phyloP scores from a whole-genome alignment of 106 monocot species.

The Dioscorea dumetorum region DNA sequence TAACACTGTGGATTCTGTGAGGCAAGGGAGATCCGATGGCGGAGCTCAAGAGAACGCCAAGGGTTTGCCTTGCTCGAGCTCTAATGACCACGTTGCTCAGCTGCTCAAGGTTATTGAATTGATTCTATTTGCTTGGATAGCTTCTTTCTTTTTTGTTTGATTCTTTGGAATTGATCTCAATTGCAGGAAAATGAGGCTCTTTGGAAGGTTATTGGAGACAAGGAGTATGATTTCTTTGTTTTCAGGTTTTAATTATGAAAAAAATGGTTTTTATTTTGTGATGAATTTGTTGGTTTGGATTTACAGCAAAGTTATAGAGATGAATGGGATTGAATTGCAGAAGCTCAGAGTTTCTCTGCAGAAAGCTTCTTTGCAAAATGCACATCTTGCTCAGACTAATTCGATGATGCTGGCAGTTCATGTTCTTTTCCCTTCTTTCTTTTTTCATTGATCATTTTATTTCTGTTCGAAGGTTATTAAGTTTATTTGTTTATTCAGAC shows the following conservation, averaged over 20 bases:
- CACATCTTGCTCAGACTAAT: constrained; percentile 21
- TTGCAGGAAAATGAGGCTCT: constrained; percentile 32
- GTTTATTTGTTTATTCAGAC: not conserved
- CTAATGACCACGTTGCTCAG: constrained; percentile 16
- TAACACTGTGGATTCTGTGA: constrained; percentile 1
- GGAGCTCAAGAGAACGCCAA: constrained; percentile 10
- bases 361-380: constrained; percentile 24
- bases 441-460: not conserved
- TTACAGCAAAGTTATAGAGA: constrained; percentile 26
- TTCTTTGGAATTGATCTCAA: not conserved
- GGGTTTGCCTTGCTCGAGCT: not conserved
- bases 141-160: too few relatives aligned
- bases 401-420: constrained; percentile 22
- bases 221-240: constrained; percentile 14
- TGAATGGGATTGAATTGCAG: too few relatives aligned
- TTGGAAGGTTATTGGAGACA: constrained; percentile 22
- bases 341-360: constrained; percentile 18
- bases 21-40: not conserved
- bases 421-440: not conserved
- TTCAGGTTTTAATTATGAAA: too few relatives aligned
- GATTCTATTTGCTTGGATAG: not conserved
- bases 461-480: not conserved
- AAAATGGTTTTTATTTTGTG: not conserved
- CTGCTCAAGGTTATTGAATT: constrained; percentile 13
- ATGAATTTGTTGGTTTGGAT: not conserved